Conservation (phyloP, 73 alveolate species). For the Paramecium tetraurelia region DNA sequence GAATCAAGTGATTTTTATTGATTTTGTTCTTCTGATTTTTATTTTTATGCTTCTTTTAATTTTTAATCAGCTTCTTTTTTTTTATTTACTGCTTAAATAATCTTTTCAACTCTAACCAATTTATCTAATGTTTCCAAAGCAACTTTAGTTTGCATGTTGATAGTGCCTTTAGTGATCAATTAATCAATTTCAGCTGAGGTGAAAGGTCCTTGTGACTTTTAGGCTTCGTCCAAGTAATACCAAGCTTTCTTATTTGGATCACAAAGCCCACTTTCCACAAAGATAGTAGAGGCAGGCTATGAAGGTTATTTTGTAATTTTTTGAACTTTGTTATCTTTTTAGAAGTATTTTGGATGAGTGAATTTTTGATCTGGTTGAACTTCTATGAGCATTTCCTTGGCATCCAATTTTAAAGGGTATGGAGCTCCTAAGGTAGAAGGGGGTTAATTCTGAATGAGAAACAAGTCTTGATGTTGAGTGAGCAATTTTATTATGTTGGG, state of each 20-base stretch:
- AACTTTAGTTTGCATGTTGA: conserved; percentile 23
- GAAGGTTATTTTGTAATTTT: neutral
- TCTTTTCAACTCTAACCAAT: conserved; percentile 36
- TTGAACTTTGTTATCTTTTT: neutral
- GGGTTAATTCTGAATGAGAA: neutral
- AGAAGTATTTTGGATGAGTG: neutral
- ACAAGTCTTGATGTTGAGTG: neutral
- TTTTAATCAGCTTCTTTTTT: neutral
- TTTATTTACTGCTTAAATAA: neutral
- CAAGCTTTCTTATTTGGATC: conserved; percentile 14
- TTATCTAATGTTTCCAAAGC: conserved; percentile 42
- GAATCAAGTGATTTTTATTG: neutral
- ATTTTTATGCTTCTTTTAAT: neutral
- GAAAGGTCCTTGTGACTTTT: neutral
- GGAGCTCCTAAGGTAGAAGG: neutral
- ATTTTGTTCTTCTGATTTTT: neutral
- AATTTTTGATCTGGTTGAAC: conserved; percentile 12
- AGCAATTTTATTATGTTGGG: neutral
- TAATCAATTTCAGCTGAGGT: neutral
- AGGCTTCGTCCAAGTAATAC: conserved; percentile 8
- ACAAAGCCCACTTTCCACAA: conserved; percentile 34
- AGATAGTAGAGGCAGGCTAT: neutral
- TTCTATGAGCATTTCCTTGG: conserved; percentile 13
- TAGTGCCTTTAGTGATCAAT: neutral
- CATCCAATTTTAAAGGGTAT: conserved; percentile 26